Evolutionary conservation across 495 filamentous ascomycete species (phyloP).

Genomic region (Delitschia confertaspora): DNA sequence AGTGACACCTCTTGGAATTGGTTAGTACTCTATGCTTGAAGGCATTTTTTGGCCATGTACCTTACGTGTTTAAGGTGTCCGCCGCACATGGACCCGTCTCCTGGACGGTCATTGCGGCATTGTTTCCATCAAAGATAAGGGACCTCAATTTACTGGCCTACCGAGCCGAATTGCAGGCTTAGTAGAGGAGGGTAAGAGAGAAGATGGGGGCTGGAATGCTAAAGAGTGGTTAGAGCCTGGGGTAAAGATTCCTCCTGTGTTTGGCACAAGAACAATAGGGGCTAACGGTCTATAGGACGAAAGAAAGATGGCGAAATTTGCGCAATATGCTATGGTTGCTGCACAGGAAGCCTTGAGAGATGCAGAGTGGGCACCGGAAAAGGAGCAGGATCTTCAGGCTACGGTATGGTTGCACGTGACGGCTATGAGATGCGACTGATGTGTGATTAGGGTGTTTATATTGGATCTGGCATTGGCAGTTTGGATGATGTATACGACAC

Average conservation of each 20-base stretch:
- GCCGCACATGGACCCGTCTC: constrained; percentile 70
- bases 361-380: constrained; percentile 65
- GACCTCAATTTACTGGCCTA: constrained; percentile 54
- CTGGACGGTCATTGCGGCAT: constrained; percentile 73
- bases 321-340: constrained; percentile 84
- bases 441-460: constrained; percentile 60
- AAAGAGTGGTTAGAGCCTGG: constrained; percentile 59
- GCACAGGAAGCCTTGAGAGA: constrained; percentile 79
- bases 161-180: constrained; percentile 78
- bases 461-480: constrained; percentile 95
- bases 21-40: constrained; percentile 31
- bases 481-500: constrained; percentile 82
- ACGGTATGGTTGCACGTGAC: constrained; percentile 41
- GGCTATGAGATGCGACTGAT: not conserved
- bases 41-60: not conserved
- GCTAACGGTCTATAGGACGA: constrained; percentile 45
- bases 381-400: constrained; percentile 53
- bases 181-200: constrained; percentile 54
- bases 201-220: constrained; percentile 57
- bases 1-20: constrained; percentile 83
- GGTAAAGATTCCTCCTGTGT: constrained; percentile 37
- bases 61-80: constrained; percentile 46
- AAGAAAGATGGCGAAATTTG: constrained; percentile 81
- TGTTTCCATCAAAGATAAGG: constrained; percentile 53
- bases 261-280: not conserved